Conservation (phyloP, 2,329 filamentous ascomycete species). For the Daldinia sp. region DNA sequence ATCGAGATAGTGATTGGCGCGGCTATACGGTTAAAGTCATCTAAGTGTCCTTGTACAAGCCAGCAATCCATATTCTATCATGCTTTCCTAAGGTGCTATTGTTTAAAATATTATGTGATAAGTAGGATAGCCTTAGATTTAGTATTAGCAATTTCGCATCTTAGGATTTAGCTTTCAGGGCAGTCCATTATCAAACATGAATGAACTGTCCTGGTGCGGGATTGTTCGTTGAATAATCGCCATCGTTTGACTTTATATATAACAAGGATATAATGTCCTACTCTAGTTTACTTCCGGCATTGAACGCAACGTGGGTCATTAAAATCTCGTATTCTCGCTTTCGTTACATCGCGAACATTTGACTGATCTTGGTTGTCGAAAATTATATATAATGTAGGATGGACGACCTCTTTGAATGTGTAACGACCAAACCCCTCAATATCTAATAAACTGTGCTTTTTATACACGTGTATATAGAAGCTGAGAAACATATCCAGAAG, state of each 20-base stretch:
- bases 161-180: no score
- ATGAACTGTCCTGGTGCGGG: not conserved
- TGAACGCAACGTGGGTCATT: not conserved
- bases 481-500: not conserved
- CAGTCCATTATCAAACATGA: no score
- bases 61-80: not conserved
- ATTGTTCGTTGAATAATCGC: not conserved
- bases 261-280: not conserved
- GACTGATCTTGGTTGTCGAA: slow-evolving; percentile 3
- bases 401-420: not conserved
- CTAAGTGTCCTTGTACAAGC: not conserved
- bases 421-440: not conserved
- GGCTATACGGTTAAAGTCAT: not conserved
- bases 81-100: not conserved
- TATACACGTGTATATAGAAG: not conserved
- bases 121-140: no score
- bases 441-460: not conserved
- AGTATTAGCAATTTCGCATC: no score
- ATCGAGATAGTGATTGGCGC: not conserved
- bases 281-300: not conserved
- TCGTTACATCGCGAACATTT: not conserved
- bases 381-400: not conserved
- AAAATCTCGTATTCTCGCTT: not conserved
- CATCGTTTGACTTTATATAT: not conserved
- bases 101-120: no score